Evolutionary conservation across 768 basidiomycete genomes (phyloP).

Genomic region (Tylopilus cervinicoccineus): DNA sequence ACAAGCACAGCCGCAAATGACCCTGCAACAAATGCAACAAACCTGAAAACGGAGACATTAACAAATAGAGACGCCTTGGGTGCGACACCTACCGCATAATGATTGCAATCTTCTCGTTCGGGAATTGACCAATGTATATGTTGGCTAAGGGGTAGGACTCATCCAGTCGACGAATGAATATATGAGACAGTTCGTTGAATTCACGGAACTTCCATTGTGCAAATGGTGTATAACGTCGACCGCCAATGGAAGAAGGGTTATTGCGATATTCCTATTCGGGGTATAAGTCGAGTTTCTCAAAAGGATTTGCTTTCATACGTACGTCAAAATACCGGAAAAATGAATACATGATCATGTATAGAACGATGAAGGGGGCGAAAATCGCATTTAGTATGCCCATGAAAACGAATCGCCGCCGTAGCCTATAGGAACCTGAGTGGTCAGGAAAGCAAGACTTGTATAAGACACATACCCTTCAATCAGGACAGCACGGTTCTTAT

Average conservation of each 20-base stretch:
- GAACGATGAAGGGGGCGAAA: constrained; percentile 94
- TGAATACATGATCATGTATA: constrained; percentile 95
- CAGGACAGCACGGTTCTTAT: constrained; percentile 69
- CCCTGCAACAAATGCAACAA: constrained; percentile 93
- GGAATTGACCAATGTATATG: constrained; percentile 97
- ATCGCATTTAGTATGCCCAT: constrained; percentile 96
- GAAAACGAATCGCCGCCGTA: constrained; percentile 86
- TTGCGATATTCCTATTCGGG: constrained; percentile 89
- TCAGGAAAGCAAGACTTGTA: neutral
- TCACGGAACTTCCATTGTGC: constrained; percentile 99
- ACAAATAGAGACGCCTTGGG: neutral
- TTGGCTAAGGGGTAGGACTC: constrained; percentile 87
- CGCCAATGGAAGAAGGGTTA: constrained; percentile 92
- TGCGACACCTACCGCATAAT: constrained; percentile 70
- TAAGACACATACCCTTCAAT: constrained; percentile 70
- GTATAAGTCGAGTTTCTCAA: neutral
- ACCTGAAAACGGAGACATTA: constrained; percentile 47
- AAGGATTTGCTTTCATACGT: constrained; percentile 19
- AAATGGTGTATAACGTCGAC: constrained; percentile 88
- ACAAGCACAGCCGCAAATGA: constrained; percentile 96
- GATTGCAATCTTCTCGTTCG: constrained; percentile 88
- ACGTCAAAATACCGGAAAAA: constrained; percentile 99
- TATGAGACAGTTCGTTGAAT: constrained; percentile 96
- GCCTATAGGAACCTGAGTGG: constrained; percentile 38
- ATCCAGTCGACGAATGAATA: constrained; percentile 82